Base-by-base conservation (phyloP, 2,329 filamentous ascomycete genomes). In the Chaetothyriales sp. region DNA sequence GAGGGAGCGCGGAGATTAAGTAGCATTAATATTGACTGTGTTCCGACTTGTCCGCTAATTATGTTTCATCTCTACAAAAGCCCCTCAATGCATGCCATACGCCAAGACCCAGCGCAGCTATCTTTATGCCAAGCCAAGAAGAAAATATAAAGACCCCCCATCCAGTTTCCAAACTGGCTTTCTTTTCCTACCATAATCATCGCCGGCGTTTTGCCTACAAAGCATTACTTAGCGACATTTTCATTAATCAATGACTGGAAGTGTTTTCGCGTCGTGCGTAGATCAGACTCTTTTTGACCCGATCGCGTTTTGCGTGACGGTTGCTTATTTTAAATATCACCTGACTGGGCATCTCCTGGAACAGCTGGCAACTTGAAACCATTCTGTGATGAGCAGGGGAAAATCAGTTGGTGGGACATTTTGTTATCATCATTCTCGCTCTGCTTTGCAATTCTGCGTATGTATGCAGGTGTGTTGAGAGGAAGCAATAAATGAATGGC, bases 381-480 rank as follows among this genome's bases (percentile, higher is more conserved):
- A 58, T 63, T 59, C 48, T 60, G 58, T 59, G 55, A 62, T 63
- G 53, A 56, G 53, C 56, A 53, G 57, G 56, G 58, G 58, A 59
- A 61, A 61, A 61, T 28, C 59, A 61, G 59, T 60, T 55, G 59
- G 59, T 58, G 59, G 53, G 51, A 61, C 59, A 61, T 18, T 46
- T 19, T 29, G 15, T 28, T n/a, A 9, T 43, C 18, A 43, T 20
- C 10, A 33, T 15, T 13, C 18, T 48, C n/a, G n/a, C n/a, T 19
- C 46, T 28, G 18, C 10, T 33, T 19, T 19, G 29, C 9, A 48
- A 18, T 29, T 48, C 29, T 37, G 46, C 33, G 18, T 15, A 47
- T 47, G 22, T 47, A 9, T 47, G n/a, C 5, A 47, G 3, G 10
- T 47, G 15, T 47, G 45, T 47, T n/a, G n/a, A n/a, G n/a, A n/a